Evolutionary conservation across 805 yeast species (phyloP).

Genomic region (Debaryomyces hansenii): DNA sequence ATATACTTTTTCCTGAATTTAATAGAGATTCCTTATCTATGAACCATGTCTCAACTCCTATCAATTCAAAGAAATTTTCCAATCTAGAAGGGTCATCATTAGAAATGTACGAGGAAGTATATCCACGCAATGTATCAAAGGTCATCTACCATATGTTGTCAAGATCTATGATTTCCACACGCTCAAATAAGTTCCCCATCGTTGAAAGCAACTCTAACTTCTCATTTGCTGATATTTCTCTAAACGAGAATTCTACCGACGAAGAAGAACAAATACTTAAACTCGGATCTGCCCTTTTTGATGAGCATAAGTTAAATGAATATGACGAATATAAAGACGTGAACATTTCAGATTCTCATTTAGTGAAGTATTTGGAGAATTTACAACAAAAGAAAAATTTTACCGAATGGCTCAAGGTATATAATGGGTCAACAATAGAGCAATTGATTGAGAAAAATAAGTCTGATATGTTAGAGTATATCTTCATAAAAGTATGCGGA

Average conservation of each 20-base stretch:
- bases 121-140: conserved; percentile 10
- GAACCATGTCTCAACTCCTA: conserved; percentile 24
- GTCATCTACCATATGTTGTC: conserved; percentile 19
- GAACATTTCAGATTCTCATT: conserved; percentile 10
- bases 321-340: conserved; percentile 8
- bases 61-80: conserved; percentile 11
- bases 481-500: conserved; percentile 50
- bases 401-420: conserved; percentile 56
- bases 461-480: conserved; percentile 47
- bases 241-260: neutral
- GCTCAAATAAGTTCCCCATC: conserved; percentile 29
- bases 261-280: conserved; percentile 43
- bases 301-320: conserved; percentile 10
- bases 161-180: conserved; percentile 17
- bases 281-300: conserved; percentile 64
- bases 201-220: conserved; percentile 10
- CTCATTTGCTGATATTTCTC: conserved; percentile 16
- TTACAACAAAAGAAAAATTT: conserved; percentile 45
- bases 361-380: conserved; percentile 15
- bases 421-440: conserved; percentile 37
- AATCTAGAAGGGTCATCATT: conserved; percentile 2
- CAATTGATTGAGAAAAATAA: conserved; percentile 17
- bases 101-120: conserved; percentile 5
- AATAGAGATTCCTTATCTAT: conserved; percentile 21
- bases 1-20: conserved; percentile 48